phyloP scores from a whole-genome alignment of 2,329 filamentous ascomycete genomes.

The Fusarium secorum region DNA sequence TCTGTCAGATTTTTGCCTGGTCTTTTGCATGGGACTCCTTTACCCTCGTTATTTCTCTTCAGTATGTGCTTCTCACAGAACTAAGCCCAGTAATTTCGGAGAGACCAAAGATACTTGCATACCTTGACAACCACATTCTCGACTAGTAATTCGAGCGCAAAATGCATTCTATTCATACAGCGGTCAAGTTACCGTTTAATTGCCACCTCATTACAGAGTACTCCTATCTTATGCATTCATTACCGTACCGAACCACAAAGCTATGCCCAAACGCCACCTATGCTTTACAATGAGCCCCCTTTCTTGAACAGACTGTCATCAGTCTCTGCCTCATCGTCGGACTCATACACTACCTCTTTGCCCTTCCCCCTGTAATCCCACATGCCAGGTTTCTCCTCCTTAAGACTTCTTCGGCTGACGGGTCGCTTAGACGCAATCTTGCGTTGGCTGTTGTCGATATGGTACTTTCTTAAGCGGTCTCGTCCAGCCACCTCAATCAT shows the following conservation, averaged over 20 bases:
- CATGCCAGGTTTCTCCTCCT: conserved; percentile 48
- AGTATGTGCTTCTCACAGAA: background rate
- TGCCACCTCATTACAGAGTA: conserved; percentile 27
- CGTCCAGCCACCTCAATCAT: conserved; percentile 48
- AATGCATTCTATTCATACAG: conserved; percentile 23
- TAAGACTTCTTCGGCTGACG: conserved; percentile 53
- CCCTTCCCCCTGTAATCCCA: conserved; percentile 57
- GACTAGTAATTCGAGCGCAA: background rate
- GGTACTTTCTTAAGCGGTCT: conserved; percentile 40
- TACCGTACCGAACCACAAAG: conserved; percentile 12
- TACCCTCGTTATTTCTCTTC: background rate
- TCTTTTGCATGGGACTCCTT: background rate
- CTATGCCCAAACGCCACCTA: conserved; percentile 24
- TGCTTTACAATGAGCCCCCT: conserved; percentile 54
- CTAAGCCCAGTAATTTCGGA: background rate
- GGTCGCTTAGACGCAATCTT: conserved; percentile 46
- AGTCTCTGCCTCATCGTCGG: conserved; percentile 47
- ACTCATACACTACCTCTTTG: conserved; percentile 53
- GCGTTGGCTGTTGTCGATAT: conserved; percentile 36
- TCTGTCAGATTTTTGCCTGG: background rate
- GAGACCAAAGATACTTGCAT: background rate
- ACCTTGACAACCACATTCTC: background rate
- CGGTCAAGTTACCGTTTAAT: conserved; percentile 23
- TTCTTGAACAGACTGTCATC: conserved; percentile 44
- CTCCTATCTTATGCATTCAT: conserved; percentile 34